Base-by-base conservation (phyloP, 257 asterid genomes). In the Euphrasia confusa region DNA sequence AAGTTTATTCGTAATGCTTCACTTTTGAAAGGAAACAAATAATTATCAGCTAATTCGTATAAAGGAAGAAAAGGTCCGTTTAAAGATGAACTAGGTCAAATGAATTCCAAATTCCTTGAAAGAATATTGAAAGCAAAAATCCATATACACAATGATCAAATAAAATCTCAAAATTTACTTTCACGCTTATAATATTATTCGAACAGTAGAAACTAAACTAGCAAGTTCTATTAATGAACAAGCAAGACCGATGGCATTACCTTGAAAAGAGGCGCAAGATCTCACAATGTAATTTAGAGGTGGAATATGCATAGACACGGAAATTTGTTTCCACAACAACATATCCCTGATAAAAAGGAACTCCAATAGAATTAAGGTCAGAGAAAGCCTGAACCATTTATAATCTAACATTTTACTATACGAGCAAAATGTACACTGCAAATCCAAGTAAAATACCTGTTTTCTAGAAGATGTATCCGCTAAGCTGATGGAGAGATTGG, bases 281-380 rank as follows among this genome's bases (percentile, higher is more conserved):
- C 83, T 89, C 97, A 55, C 88, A 81, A 67, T 93, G 99, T 72
- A 93, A 71, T 69, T 87, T 89, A 28, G 99, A 93, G 39, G 96
- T 60, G 73, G 99, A 86, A 72, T 93, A 93, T 42, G 99, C 97
- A 63, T 93, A 93, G 78, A 85, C 47, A 74, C 96, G 88, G 72
- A 93, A 93, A 79, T 93, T 89, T 37, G 99, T 93, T 77, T 93
- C 99, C 75, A 93, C 90, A 3, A 93, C 96, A 69, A 93, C 93
- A 77, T 78, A 89, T 50, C 99, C 99, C 97, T 91, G 86, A 69
- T 15, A 39, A 71, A 63, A 76, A 60, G 58, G 50, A 44, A 1
- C 27, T 14, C 60, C 65, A 45, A 53, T 5, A 39, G 69, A 67
- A 8, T 37, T 26, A 44, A 24, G 12, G 53, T 37, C 44, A 26